Base-by-base conservation (phyloP, 202 grass and related monocot species). In the Cymbopogon flexuosus region DNA sequence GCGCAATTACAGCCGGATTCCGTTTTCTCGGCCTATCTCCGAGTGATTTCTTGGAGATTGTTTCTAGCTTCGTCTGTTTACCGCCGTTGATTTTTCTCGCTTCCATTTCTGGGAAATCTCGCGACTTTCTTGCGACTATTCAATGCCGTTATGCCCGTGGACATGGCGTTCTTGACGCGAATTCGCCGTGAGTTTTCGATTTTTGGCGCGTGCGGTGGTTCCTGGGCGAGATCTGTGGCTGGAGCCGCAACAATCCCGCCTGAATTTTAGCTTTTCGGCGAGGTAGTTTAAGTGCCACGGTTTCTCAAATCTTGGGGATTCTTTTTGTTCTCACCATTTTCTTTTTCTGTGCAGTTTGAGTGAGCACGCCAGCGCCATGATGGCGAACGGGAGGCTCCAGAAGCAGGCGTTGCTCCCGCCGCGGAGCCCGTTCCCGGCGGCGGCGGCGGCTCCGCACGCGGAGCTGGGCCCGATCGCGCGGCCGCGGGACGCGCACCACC, bases 351-450 rank as follows among this genome's bases (percentile, higher is more conserved):
- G 54, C 76, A 84, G 86, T 43, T 47, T 72, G 42, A 62, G 12
- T 67, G 54, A 81, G 40, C 73, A 75, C 66, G 81, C 65, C 70
- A 72, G 66, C 66, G 81, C 65, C 70, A 72, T 82, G 75, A 90
- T 93, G 83, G 85, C 88, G 36, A 90, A 86, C 70, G 47, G 63
- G 74, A 88, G 81, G 71, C 36, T 52, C 65, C 82, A 65, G 63
- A 93, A 88, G 73, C 91, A 90, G 86, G 73, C 88, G 45, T 51
- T 92, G 67, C 82, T 95, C 57, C 94, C 94, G 79, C 94, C 94
- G 41, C 91, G 87, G 72, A 94, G 81, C 83, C 89, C 94, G 37
- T 93, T 90, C 73, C 91, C 89, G 8, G 75, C 39, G 16, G 42
- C 75, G 1, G 6, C 52, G 40, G 14, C 69, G 34, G 51, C 87